Conservation (phyloP, 495 filamentous ascomycete species). For the Xylona heveae region DNA sequence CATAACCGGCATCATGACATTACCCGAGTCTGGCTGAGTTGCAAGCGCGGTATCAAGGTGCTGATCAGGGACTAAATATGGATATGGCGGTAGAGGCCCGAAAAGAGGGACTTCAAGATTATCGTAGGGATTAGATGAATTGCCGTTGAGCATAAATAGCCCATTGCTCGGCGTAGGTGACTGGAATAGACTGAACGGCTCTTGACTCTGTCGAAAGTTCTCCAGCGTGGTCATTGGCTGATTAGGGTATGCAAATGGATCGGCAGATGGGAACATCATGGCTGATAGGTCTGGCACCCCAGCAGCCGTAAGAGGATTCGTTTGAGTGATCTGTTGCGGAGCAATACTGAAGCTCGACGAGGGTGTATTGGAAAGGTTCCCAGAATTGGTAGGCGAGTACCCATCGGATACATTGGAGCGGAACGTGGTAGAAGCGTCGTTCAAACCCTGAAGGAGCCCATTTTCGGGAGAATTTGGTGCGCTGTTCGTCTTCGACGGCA, state of each 20-base stretch:
- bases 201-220: constrained; percentile 19
- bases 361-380: too few relatives aligned
- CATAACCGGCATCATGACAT: not conserved
- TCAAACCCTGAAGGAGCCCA: too few relatives aligned
- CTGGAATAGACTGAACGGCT: constrained; percentile 7
- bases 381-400: too few relatives aligned
- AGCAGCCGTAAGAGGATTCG: constrained; percentile 17
- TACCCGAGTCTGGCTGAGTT: not conserved
- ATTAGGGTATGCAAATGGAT: constrained; percentile 79
- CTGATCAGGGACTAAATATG: constrained; percentile 26
- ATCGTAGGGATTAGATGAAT: constrained; percentile 13
- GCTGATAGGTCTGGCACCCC: constrained; percentile 52
- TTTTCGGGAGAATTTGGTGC: too few relatives aligned
- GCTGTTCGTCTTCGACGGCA: too few relatives aligned
- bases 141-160: constrained; percentile 10
- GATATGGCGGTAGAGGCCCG: constrained; percentile 31
- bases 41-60: constrained; percentile 2
- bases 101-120: constrained; percentile 32
- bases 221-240: constrained; percentile 54
- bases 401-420: too few relatives aligned
- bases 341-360: too few relatives aligned
- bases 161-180: constrained; percentile 14
- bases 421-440: too few relatives aligned
- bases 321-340: too few relatives aligned
- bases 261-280: constrained; percentile 82